Percentiles rank a stretch among this genome's conserved stretches.
phyloP scores from a whole-genome alignment of 495 filamentous ascomycete genomes.

The Penicillium cataractarum region DNA sequence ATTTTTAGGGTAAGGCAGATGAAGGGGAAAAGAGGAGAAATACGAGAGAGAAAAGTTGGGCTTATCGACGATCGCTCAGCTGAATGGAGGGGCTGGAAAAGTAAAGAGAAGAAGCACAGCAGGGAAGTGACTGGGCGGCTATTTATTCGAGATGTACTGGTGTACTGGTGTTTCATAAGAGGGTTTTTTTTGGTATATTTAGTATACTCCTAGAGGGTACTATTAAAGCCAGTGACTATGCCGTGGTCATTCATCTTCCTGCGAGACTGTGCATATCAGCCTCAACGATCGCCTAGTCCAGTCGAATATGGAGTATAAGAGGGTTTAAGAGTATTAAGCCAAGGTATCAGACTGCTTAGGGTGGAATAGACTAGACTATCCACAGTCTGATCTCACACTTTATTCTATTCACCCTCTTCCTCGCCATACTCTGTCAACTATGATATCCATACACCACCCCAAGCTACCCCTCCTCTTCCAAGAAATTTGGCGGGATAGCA shows the following conservation, averaged over 20 bases:
- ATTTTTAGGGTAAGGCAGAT: not conserved
- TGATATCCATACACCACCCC: not conserved
- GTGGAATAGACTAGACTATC: not conserved
- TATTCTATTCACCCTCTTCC: not conserved
- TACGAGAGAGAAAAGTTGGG: not conserved
- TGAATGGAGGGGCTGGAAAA: slow-evolving; percentile 4
- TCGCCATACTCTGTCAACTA: not conserved
- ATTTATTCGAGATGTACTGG: not conserved
- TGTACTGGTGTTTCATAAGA: not conserved
- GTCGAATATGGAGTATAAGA: not conserved
- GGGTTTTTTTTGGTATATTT: not conserved
- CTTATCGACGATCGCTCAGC: slow-evolving; percentile 7
- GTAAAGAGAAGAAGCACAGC: not conserved
- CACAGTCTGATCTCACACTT: not conserved
- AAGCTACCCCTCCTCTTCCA: slow-evolving; percentile 13
- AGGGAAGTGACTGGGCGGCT: not conserved
- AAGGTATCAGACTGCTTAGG: not conserved
- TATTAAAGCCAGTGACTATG: not conserved
- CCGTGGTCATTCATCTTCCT: not conserved
- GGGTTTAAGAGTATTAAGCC: not conserved
- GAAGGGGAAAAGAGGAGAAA: not conserved
- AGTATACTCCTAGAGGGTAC: not conserved
- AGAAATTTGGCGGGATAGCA: slow-evolving; percentile 21
- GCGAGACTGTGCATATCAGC: slow-evolving; percentile 10
- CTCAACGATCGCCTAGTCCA: slow-evolving; percentile 3